A percentile compares a stretch with the other conserved stretches of the same genome.
These are phyloP conservation scores for Mortierella alpina DNA, from an alignment of 192 early-diverging fungal species.

Conservation along the genomic window DNA sequence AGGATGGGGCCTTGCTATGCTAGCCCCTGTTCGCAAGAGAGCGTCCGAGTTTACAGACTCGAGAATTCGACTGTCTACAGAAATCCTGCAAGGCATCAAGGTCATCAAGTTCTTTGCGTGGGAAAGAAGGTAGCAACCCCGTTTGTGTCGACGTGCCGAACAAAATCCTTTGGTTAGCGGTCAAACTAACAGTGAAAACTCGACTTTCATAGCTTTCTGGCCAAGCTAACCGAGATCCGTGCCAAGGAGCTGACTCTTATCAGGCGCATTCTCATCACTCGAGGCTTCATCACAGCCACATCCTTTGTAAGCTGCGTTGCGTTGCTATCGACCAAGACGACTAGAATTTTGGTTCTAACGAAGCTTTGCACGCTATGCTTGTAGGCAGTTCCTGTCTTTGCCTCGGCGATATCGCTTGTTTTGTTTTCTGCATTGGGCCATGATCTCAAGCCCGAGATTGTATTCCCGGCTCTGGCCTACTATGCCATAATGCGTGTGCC, in stretches of 20 bases:
- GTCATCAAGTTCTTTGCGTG: slow-evolving; percentile 77
- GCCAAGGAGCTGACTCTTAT: too few species aligned
- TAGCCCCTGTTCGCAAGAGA: slow-evolving; percentile 32
- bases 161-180: too few species aligned
- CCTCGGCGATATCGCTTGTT: slow-evolving; percentile 12
- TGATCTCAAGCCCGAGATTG: slow-evolving; percentile 5
- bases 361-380: too few species aligned
- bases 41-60: slow-evolving; percentile 60
- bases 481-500: slow-evolving; percentile 37
- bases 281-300: too few species aligned
- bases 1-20: slow-evolving; percentile 36
- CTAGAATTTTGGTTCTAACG: too few species aligned
- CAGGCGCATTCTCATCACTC: too few species aligned
- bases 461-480: slow-evolving; percentile 37
- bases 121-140: slow-evolving; percentile 1
- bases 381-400: slow-evolving; percentile 4
- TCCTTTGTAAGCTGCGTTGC: too few species aligned
- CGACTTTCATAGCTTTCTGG: too few species aligned
- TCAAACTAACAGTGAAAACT: too few species aligned
- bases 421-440: slow-evolving; percentile 1
- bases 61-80: slow-evolving; percentile 61
- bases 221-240: too few species aligned
- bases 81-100: slow-evolving; percentile 67
- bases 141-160: too few species aligned
- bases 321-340: too few species aligned